Conservation (phyloP, 257 asterid genomes). For the Scutellaria barbata region DNA sequence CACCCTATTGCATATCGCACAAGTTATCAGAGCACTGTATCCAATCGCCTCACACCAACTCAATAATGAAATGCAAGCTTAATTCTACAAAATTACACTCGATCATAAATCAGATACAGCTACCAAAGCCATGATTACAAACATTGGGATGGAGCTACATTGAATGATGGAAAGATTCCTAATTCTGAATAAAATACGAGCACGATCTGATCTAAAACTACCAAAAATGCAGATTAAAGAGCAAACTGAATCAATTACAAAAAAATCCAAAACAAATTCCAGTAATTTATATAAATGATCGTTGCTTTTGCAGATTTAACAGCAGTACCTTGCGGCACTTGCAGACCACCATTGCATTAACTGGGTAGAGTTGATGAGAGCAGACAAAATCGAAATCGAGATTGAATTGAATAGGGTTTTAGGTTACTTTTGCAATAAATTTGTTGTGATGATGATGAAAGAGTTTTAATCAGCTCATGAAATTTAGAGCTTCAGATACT, state of each 20-base stretch:
- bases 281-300: background rate
- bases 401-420: constrained; percentile 31
- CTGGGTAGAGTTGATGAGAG: constrained; percentile 11
- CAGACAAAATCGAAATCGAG: constrained; percentile 24
- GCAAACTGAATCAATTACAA: constrained; percentile 8
- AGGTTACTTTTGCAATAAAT: background rate
- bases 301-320: background rate
- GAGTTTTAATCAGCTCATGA: constrained; percentile 16
- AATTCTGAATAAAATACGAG: constrained; percentile 12
- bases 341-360: constrained; percentile 82
- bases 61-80: constrained; percentile 16
- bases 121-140: background rate
- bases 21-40: constrained; percentile 2
- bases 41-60: constrained; percentile 4
- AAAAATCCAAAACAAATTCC: constrained; percentile 13
- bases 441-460: background rate
- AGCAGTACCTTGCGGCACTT: constrained; percentile 85
- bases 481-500: constrained; percentile 26
- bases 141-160: background rate
- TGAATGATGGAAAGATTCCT: constrained; percentile 17
- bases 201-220: constrained; percentile 48
- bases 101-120: constrained; percentile 24
- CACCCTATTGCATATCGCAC: constrained; percentile 13
- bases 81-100: constrained; percentile 25
- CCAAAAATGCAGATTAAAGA: constrained; percentile 3